These are phyloP conservation scores for Cladosporium colombiae DNA, from an alignment of 2,329 filamentous ascomycete genomes.

Conservation along the genomic window DNA sequence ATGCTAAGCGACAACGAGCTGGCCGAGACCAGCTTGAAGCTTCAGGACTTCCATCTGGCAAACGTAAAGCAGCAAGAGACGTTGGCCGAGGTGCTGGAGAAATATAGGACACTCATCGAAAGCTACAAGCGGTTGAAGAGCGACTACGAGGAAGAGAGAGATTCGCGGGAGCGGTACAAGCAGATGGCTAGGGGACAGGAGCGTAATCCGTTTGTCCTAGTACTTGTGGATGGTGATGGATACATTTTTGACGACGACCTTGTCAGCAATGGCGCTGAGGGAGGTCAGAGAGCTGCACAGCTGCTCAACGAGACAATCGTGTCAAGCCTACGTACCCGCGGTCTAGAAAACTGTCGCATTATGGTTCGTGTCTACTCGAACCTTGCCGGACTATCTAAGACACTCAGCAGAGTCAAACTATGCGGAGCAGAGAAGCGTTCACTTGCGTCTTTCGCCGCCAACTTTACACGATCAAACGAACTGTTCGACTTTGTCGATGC, in stretches of 20 bases:
- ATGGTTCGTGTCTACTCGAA: constrained; percentile 52
- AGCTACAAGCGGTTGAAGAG: constrained; percentile 58
- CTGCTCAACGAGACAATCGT: constrained; percentile 55
- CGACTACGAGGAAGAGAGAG: constrained; percentile 59
- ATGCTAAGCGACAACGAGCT: constrained; percentile 26
- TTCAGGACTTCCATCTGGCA: constrained; percentile 27
- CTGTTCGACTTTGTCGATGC: constrained; percentile 64
- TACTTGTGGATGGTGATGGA: constrained; percentile 64
- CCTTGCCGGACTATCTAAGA: constrained; percentile 48
- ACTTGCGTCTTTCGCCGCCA: constrained; percentile 56
- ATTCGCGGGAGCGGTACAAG: constrained; percentile 57
- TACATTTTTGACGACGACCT: constrained; percentile 48
- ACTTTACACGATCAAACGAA: constrained; percentile 59
- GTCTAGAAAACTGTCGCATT: constrained; percentile 53
- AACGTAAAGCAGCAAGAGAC: constrained; percentile 28
- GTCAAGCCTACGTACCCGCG: constrained; percentile 46
- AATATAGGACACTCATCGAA: constrained; percentile 51
- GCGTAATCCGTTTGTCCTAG: constrained; percentile 60
- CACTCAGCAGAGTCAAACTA: constrained; percentile 51
- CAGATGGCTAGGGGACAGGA: constrained; percentile 49
- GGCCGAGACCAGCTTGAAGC: constrained; percentile 23
- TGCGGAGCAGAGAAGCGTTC: constrained; percentile 58
- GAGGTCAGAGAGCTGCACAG: constrained; percentile 58
- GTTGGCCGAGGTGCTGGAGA: constrained; percentile 38
- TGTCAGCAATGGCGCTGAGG: constrained; percentile 43